Conservation (phyloP, 192 early-diverging fungal species). For the Backusella luteola region DNA sequence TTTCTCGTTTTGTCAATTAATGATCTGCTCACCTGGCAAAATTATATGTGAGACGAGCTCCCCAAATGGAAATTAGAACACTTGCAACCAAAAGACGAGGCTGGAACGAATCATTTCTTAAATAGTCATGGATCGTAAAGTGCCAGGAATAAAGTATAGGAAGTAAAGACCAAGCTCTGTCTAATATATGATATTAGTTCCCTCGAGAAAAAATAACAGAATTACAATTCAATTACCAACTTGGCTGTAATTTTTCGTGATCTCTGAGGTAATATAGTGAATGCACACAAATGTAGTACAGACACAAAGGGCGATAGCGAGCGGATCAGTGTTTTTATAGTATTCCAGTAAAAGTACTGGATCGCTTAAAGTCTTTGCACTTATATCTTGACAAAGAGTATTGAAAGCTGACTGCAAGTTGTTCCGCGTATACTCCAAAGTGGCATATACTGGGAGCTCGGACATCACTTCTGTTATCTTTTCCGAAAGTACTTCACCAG, state of each 20-base stretch:
- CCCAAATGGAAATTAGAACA: conserved; percentile 65
- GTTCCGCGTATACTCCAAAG: background rate
- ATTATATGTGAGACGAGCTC: conserved; percentile 73
- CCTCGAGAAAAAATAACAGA: background rate
- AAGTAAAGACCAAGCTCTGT: conserved; percentile 75
- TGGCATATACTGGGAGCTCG: background rate
- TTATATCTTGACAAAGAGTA: background rate
- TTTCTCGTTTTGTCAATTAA: conserved; percentile 3
- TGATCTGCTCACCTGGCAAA: conserved; percentile 45
- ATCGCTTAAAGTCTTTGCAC: background rate
- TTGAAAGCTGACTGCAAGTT: background rate
- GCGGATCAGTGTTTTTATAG: conserved; percentile 35
- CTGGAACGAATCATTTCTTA: conserved; percentile 37
- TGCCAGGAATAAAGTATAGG: conserved; percentile 63
- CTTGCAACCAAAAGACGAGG: conserved; percentile 41
- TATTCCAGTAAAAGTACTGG: background rate
- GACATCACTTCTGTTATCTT: background rate
- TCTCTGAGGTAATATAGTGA: conserved; percentile 42
- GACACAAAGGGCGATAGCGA: conserved; percentile 31
- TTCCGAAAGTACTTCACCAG: background rate
- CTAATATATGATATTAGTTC: conserved; percentile 22
- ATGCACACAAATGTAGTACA: conserved; percentile 20
- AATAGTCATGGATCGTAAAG: conserved; percentile 49
- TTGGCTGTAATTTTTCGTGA: conserved; percentile 46
- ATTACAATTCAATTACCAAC: conserved; percentile 26